Base-by-base conservation (phyloP, 2,329 filamentous ascomycete species). In the Neurospora sp. region DNA sequence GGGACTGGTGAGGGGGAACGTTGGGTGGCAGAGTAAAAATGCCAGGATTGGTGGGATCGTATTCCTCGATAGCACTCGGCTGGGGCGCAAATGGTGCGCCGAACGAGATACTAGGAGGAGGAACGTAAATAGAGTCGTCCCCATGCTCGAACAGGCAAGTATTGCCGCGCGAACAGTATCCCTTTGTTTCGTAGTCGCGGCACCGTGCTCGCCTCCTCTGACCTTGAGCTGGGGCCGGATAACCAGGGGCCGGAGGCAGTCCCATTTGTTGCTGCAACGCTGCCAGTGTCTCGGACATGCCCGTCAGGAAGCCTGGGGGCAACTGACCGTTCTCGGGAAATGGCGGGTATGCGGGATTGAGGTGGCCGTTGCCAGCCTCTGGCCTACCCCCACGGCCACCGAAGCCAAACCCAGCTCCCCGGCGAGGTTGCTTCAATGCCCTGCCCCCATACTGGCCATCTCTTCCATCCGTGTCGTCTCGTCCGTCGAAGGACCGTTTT, bases 141-240 rank as follows among this genome's bases (percentile, higher is more conserved):
- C 86, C 88, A 76, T 95, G 92, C 74, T 92, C 88, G 74, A 87
- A 93, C 46, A 83, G 85, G 79, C 92, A 94, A 28, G 84, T 85
- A 74, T 83, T 87, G 3, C 91, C 90, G 46, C 88, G 82, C 6
- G 88, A 84, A 76, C 92, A 94, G 75, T 86, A 92, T 0, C 92
- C 92, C 74, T 91, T 91, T 1, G 81, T 86, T 70, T 92, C 90
- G 74, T 91, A 93, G 77, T 92, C 89, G 70, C 86, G 83, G 76
- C 91, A 94, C 70, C 87, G 83, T 70, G 83, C 79, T 72, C 80
- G 82, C 67, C 78, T 81, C 70, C 80, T 80, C 46, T 76, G 77
- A 62, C 52, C 52, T 62, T 62, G 52, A 62, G 12, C 52, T 28
- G 52, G 28, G 52, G 12, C 52, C 15, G 23, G 52, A 62, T 62